Conservation (phyloP, 805 yeast species). For the Metschnikowia hibisci region DNA sequence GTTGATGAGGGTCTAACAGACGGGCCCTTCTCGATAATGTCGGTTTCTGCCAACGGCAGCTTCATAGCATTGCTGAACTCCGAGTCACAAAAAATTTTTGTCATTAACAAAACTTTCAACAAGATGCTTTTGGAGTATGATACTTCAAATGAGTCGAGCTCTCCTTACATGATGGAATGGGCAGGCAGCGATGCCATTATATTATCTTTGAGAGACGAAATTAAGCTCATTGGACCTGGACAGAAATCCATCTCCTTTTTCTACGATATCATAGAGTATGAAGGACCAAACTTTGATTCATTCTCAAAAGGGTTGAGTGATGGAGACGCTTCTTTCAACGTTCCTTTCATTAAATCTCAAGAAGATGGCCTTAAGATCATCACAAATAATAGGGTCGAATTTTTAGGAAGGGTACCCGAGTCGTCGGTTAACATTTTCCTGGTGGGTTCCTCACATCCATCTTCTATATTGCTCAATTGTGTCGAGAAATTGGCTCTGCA, state of each 20-base stretch:
- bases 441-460: conserved; percentile 79
- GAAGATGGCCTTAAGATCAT: conserved; percentile 69
- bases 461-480: conserved; percentile 80
- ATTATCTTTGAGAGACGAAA: conserved; percentile 56
- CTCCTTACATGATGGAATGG: conserved; percentile 62
- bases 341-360: conserved; percentile 48
- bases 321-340: conserved; percentile 24
- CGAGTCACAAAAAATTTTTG: conserved; percentile 41
- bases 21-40: conserved; percentile 45
- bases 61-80: conserved; percentile 47
- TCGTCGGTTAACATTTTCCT: conserved; percentile 60
- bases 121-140: conserved; percentile 43
- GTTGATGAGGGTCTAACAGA: conserved; percentile 40
- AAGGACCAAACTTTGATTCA: conserved; percentile 29
- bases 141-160: conserved; percentile 34
- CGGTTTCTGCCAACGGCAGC: conserved; percentile 52
- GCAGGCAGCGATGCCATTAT: conserved; percentile 82
- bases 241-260: conserved; percentile 54
- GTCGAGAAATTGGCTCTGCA: conserved; percentile 54
- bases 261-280: conserved; percentile 31
- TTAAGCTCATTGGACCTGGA: conserved; percentile 69
- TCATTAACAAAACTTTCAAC: conserved; percentile 46
- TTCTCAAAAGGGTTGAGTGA: conserved; percentile 12
- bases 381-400: conserved; percentile 54
- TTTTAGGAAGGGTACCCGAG: conserved; percentile 59